phyloP scores from a whole-genome alignment of 352 stramenopile species.

The Pythium periplocum region DNA sequence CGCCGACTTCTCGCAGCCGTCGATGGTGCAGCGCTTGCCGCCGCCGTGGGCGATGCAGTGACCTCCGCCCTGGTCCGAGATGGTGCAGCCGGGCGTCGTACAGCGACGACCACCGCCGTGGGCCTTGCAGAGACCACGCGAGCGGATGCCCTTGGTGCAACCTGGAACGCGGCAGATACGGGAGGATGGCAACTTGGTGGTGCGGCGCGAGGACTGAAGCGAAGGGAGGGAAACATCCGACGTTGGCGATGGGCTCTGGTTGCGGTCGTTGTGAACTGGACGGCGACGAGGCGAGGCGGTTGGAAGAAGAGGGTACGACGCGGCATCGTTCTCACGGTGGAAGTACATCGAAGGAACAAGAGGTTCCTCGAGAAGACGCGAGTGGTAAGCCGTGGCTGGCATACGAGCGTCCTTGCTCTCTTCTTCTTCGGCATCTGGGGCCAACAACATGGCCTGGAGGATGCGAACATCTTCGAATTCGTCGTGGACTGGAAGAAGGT shows the following conservation, averaged over 20 bases:
- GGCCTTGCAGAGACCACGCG: slow-evolving; percentile 75
- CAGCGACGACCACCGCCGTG: slow-evolving; percentile 80
- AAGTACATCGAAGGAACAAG: background rate
- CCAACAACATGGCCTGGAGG: background rate
- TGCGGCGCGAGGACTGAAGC: no score
- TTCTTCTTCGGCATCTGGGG: background rate
- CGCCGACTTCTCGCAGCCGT: slow-evolving; percentile 76
- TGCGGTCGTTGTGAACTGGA: no score
- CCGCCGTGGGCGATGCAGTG: slow-evolving; percentile 78
- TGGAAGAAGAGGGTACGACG: background rate
- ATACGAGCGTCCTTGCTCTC: no score
- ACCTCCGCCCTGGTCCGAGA: slow-evolving; percentile 82
- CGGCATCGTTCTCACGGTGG: background rate
- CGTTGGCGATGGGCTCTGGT: no score
- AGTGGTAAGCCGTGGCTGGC: background rate
- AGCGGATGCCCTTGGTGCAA: slow-evolving; percentile 81
- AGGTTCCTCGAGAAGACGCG: background rate
- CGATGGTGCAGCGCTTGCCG: slow-evolving; percentile 48
- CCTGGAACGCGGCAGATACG: slow-evolving; percentile 71
- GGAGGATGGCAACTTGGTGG: slow-evolving; percentile 26
- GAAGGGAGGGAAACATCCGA: no score
- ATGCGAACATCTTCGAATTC: slow-evolving; percentile 4
- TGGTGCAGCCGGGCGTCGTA: slow-evolving; percentile 69
- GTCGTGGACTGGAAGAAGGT: background rate
- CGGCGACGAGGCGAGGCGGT: no score